A percentile compares a stretch with the other conserved stretches of the same genome.
phyloP scores from a whole-genome alignment of 2,329 filamentous ascomycete species.

The Bipolaris bicolor region DNA sequence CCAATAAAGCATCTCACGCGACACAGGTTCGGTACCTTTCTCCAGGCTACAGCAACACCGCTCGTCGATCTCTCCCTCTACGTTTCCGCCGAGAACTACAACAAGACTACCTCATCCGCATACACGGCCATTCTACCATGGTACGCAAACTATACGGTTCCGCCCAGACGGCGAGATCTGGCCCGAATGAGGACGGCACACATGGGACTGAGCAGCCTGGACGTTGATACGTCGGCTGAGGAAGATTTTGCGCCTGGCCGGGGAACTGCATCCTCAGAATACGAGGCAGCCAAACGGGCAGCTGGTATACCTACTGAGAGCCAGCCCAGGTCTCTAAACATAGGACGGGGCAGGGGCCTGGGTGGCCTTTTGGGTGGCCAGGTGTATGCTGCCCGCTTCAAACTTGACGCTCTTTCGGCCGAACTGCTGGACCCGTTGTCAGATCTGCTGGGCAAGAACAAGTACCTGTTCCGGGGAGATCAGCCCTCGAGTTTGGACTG shows the following conservation, averaged over 20 bases:
- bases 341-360: constrained; percentile 64
- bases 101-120: constrained; percentile 74
- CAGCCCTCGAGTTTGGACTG: constrained; percentile 75
- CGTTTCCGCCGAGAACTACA: constrained; percentile 88
- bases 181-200: constrained; percentile 70
- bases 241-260: constrained; percentile 40
- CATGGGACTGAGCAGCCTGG: constrained; percentile 55
- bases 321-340: constrained; percentile 52
- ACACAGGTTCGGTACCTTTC: constrained; percentile 64
- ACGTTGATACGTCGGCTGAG: constrained; percentile 52
- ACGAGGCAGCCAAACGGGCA: constrained; percentile 46
- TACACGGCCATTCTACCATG: constrained; percentile 82
- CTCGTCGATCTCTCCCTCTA: constrained; percentile 88
- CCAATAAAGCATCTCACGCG: not conserved
- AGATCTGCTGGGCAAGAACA: constrained; percentile 63
- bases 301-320: constrained; percentile 47
- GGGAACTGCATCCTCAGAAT: constrained; percentile 42
- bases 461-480: constrained; percentile 61
- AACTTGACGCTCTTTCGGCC: constrained; percentile 73
- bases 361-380: constrained; percentile 67
- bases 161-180: constrained; percentile 71
- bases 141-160: constrained; percentile 86
- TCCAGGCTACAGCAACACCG: constrained; percentile 75
- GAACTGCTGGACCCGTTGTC: constrained; percentile 73
- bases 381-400: constrained; percentile 75